These are phyloP conservation scores for Leptographium radiaticola DNA, from an alignment of 2,329 filamentous ascomycete genomes.

Conservation along the genomic window DNA sequence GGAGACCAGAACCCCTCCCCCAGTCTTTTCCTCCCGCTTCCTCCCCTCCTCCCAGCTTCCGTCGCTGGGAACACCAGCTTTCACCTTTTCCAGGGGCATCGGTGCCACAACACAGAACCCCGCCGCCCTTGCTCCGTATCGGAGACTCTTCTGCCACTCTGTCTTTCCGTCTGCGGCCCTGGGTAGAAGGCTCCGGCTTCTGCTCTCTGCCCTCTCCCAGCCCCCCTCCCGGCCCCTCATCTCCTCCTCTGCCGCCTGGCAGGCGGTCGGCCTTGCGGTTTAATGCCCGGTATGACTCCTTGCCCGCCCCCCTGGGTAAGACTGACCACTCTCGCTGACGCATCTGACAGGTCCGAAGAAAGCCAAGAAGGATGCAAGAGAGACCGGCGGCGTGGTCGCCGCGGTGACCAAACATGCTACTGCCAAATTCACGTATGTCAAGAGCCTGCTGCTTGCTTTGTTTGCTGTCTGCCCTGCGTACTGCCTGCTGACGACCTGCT, in stretches of 20 bases:
- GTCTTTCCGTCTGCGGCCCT: background rate
- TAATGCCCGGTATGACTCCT: constrained; percentile 14
- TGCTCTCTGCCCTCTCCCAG: background rate
- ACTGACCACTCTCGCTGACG: background rate
- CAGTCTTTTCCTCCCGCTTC: background rate
- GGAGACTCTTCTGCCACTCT: background rate
- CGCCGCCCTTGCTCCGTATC: background rate
- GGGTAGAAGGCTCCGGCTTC: background rate
- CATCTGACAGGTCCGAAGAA: constrained; percentile 24
- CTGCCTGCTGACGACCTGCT: constrained; percentile 6
- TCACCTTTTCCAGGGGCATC: too few relatives aligned
- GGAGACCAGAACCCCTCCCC: background rate
- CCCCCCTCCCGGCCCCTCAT: background rate
- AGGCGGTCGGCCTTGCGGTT: constrained; percentile 10
- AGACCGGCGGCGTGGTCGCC: constrained; percentile 36
- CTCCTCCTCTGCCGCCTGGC: constrained; percentile 6
- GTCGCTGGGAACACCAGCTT: too few relatives aligned
- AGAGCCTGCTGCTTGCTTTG: constrained; percentile 16
- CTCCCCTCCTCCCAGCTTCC: background rate
- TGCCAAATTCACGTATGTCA: constrained; percentile 37
- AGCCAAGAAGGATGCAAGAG: constrained; percentile 41
- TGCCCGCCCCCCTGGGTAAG: too few relatives aligned
- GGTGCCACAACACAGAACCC: background rate
- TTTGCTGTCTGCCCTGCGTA: constrained; percentile 5
- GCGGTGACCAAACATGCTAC: constrained; percentile 39